Percentiles rank a stretch among this genome's conserved stretches.
Conservation (phyloP, 257 asterid genomes). For the Paraleonurus japonicus region DNA sequence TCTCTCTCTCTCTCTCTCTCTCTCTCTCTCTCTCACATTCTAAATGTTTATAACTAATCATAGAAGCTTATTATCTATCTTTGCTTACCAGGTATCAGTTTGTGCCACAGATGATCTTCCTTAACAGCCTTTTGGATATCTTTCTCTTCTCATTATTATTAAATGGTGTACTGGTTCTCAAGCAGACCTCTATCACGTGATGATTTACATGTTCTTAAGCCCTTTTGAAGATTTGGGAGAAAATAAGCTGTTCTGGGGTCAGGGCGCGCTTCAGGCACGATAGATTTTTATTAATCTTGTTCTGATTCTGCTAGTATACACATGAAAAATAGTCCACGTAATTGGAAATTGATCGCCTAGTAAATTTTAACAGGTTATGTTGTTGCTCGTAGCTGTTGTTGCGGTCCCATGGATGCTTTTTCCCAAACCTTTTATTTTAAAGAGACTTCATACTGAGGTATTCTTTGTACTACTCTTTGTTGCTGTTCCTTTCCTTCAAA, state of each 20-base stretch:
- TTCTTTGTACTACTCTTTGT: conserved; percentile 6
- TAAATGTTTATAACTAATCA: conserved; percentile 4
- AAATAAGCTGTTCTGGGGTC: conserved; percentile 88
- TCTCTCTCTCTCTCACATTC: conserved; percentile 15
- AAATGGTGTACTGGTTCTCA: conserved; percentile 98
- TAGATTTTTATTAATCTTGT: conserved; percentile 20
- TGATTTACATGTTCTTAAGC: conserved; percentile 98
- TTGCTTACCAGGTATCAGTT: conserved; percentile 80
- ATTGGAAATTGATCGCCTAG: conserved; percentile 4
- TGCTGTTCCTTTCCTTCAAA: conserved; percentile 12
- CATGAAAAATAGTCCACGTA: background rate
- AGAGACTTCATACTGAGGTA: conserved; percentile 86
- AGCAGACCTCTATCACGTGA: conserved; percentile 96
- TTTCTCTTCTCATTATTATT: conserved; percentile 79
- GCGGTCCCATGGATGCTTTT: conserved; percentile 99
- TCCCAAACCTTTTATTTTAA: conserved; percentile 87
- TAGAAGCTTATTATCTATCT: conserved; percentile 33
- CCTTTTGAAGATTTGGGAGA: conserved; percentile 92
- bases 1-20: conserved; percentile 22
- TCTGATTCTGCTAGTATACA: conserved; percentile 7
- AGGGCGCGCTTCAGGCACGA: conserved; percentile 84
- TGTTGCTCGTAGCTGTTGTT: conserved; percentile 67
- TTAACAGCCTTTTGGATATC: conserved; percentile 96
- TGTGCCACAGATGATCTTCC: conserved; percentile 92
- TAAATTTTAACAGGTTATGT: conserved; percentile 52